These are phyloP conservation scores for Mentha longifolia DNA, from an alignment of 257 asterid genomes.

Conservation along the genomic window DNA sequence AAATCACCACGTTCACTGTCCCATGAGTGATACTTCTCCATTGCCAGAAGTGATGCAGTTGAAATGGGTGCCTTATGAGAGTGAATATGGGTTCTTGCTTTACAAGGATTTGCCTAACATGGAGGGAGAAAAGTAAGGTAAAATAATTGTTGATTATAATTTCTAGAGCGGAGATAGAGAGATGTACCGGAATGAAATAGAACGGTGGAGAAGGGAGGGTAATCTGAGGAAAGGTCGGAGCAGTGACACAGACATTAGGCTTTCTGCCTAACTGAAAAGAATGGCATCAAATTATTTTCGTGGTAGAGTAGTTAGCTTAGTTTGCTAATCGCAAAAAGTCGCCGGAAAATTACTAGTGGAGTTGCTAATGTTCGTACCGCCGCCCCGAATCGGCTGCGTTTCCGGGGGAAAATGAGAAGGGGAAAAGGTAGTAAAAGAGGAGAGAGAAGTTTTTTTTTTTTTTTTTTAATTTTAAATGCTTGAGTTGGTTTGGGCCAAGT, in stretches of 20 bases:
- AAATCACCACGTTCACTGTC: slow-evolving; percentile 64
- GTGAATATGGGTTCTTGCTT: slow-evolving; percentile 36
- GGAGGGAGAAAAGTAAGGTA: neutral
- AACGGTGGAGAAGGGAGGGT: slow-evolving; percentile 31
- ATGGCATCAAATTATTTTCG: neutral
- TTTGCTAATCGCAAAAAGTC: neutral
- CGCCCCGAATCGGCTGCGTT: no score
- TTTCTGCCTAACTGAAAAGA: slow-evolving; percentile 21
- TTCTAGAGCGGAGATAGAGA: no score
- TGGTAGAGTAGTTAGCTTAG: no score
- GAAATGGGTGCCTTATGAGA: slow-evolving; percentile 33
- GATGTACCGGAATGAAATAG: slow-evolving; percentile 30
- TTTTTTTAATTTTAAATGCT: no score
- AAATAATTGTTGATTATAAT: neutral
- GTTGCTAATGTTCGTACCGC: no score
- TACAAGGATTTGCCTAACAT: slow-evolving; percentile 40
- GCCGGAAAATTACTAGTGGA: neutral
- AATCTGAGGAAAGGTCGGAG: slow-evolving; percentile 37
- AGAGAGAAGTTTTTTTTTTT: no score
- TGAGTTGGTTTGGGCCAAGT: neutral
- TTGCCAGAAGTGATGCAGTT: slow-evolving; percentile 35
- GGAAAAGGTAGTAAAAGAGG: no score
- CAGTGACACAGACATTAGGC: slow-evolving; percentile 31
- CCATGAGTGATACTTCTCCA: slow-evolving; percentile 65
- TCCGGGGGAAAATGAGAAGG: neutral